These are phyloP conservation scores for Crithidia bombi DNA, from an alignment of 208 protist genomes.

Conservation along the genomic window DNA sequence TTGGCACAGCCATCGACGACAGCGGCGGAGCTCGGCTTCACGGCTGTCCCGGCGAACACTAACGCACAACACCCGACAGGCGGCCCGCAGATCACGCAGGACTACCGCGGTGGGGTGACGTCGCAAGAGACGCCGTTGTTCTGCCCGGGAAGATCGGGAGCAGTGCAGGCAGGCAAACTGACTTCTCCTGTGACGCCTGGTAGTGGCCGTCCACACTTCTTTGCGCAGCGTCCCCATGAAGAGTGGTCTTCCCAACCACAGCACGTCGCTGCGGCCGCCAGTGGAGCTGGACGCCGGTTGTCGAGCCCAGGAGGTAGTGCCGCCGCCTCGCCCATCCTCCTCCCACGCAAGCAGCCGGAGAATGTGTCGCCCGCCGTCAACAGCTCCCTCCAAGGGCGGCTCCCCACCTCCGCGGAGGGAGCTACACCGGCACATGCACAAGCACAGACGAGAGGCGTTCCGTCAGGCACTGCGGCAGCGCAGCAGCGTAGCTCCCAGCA, in stretches of 20 bases:
- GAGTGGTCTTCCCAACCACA: neutral
- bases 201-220: constrained; percentile 1
- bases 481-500: neutral
- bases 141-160: neutral
- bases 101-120: neutral
- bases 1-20: neutral
- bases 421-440: no score
- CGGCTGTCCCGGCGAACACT: constrained; percentile 11
- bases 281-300: neutral
- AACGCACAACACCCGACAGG: neutral
- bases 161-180: neutral
- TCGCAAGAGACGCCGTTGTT: neutral
- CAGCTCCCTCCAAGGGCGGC: constrained; percentile 3
- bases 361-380: constrained; percentile 20
- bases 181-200: neutral
- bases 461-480: neutral
- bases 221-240: neutral
- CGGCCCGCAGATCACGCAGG: neutral
- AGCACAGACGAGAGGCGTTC: no score
- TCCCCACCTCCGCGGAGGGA: neutral
- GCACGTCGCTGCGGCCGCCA: neutral
- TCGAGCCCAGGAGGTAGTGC: neutral
- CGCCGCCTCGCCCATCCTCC: constrained; percentile 9
- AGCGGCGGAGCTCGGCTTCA: constrained; percentile 11
- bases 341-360: constrained; percentile 11